Evolutionary conservation across 1,139 yeast species (phyloP).

Genomic region (Nakaseomyces delphensis): DNA sequence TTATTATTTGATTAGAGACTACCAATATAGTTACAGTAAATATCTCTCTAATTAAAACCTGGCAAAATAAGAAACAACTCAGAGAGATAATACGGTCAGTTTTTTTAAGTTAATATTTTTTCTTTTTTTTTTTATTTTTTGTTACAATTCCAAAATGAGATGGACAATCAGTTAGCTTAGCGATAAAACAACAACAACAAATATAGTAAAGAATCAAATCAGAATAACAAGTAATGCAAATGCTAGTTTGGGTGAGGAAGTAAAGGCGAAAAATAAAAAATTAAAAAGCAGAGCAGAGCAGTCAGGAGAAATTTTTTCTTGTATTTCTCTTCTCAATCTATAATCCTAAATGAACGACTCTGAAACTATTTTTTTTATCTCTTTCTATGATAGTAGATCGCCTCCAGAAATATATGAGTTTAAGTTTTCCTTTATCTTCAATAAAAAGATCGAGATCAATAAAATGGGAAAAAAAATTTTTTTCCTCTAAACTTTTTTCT

Average conservation of each 20-base stretch:
- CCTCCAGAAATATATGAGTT: no score
- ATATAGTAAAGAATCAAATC: not conserved
- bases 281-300: no score
- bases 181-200: not conserved
- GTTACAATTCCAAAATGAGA: not conserved
- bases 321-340: no score
- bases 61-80: not conserved
- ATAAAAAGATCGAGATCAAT: no score
- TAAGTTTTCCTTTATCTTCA: no score
- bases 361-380: no score
- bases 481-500: no score
- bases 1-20: not conserved
- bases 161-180: not conserved
- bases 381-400: no score
- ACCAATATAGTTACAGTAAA: not conserved
- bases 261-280: not conserved
- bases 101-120: no score
- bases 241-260: no score
- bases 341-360: not conserved
- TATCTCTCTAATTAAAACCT: not conserved
- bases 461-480: no score
- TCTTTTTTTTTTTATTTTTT: not conserved
- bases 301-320: no score
- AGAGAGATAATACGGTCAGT: not conserved
- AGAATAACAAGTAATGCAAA: slow-evolving; percentile 4